Base-by-base conservation (phyloP, 208 protist species). In the Leishmania martiniquensis region DNA sequence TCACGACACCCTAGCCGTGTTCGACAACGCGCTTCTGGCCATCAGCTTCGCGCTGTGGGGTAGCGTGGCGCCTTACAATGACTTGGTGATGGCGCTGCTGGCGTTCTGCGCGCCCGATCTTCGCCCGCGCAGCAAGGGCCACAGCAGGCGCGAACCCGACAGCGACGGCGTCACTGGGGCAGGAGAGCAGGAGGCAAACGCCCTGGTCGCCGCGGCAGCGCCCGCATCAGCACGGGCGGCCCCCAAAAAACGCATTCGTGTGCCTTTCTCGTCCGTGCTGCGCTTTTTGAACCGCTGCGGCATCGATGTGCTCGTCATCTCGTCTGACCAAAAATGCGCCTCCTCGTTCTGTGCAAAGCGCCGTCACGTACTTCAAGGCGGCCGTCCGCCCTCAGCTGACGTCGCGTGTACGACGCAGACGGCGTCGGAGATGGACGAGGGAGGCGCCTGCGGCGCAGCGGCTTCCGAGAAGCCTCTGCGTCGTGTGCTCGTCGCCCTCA, bases 41-140 rank as follows among this genome's bases (percentile, higher is more conserved):
- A 45, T 92, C 32, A 88, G 87, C 54, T 76, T 94, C 45, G 65
- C 83, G 15, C 81, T 96, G 29, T 94, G 89, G 85, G 81, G 83
- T 47, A 91, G 81, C 25, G 83, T 88, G 4, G 57, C 82, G 39
- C 86, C 86, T 32, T 81, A 87, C 81, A 91, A 92, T 66, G 92
- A 91, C 39, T 69, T 96, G 45, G 78, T 90, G 59, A 25, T 66
- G 32, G 86, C 84, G 13, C 68, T 81, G 37, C 52, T 69, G 59
- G 7, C 0, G 3, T 82, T 85, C 78, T 94, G 89, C 70, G 72
- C 85, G 25, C 4, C 57, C 7, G 59, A 52, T 62, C 51, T 22
- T 39, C 22, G 44, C 12, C 32, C 29, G 25, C 47, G 32, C 59
- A n/a, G 62, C 47, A 22, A 62, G 20, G 37, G 34, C 49, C 55